Evolutionary conservation across 139 green algal genomes (phyloP).

Genomic region (Yamagishiella unicocca): DNA sequence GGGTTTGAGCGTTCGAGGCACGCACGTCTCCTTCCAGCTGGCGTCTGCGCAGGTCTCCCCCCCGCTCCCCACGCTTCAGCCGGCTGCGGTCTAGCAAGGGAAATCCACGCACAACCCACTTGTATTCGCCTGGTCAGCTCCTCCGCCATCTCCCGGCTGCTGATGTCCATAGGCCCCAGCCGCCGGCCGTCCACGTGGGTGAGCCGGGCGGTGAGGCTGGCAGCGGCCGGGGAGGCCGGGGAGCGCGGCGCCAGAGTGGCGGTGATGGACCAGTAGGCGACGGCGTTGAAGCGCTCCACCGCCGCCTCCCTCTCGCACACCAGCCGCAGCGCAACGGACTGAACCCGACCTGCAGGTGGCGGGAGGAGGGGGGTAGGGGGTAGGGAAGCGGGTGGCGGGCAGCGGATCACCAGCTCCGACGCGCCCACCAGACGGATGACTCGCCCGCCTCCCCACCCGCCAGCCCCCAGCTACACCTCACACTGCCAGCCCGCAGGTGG

Average conservation of each 20-base stretch:
- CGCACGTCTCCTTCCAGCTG: neutral
- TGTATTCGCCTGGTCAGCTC: conserved; percentile 48
- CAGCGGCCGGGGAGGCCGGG: neutral
- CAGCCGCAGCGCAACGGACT: conserved; percentile 92
- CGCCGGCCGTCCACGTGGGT: conserved; percentile 62
- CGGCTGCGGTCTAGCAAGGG: too few relatives aligned
- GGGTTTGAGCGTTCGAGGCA: too few relatives aligned
- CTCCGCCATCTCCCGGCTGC: conserved; percentile 52
- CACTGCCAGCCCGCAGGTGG: too few relatives aligned
- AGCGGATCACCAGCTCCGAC: too few relatives aligned
- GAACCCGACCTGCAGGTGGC: conserved; percentile 65
- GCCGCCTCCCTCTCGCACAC: conserved; percentile 87
- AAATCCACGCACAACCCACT: conserved; percentile 45
- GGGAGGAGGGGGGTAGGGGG: neutral
- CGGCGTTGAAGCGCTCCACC: conserved; percentile 73
- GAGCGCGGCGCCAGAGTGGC: neutral
- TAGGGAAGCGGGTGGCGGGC: neutral
- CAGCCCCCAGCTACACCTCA: too few relatives aligned
- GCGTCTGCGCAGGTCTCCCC: neutral
- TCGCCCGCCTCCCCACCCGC: too few relatives aligned
- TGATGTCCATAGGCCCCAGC: conserved; percentile 61
- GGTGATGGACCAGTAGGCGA: conserved; percentile 79
- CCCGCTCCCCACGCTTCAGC: too few relatives aligned
- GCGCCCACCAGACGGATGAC: too few relatives aligned
- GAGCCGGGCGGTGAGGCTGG: conserved; percentile 28